phyloP scores from a whole-genome alignment of 169 alveolate genomes.

The Ophryocystis elektroscirrha region DNA sequence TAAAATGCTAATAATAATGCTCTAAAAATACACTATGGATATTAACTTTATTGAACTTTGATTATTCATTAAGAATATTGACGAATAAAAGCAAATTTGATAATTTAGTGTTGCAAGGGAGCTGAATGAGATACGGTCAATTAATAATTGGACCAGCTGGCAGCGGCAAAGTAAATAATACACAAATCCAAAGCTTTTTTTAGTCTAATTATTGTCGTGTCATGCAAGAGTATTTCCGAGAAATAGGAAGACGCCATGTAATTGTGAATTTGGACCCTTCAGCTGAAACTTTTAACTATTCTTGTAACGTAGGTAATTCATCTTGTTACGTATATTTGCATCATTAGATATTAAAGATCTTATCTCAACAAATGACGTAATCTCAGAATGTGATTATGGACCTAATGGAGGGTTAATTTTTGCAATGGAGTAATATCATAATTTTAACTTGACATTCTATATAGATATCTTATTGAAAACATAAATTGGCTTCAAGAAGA shows the following conservation, averaged over 20 bases:
- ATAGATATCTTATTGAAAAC: conserved; percentile 33
- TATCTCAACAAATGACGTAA: conserved; percentile 56
- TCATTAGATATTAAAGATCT: conserved; percentile 59
- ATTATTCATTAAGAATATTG: no score
- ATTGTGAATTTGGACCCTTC: conserved; percentile 77
- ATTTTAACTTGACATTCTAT: neutral
- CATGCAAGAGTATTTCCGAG: conserved; percentile 50
- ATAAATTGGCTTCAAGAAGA: conserved; percentile 60
- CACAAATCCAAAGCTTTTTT: no score
- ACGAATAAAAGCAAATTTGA: no score
- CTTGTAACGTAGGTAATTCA: conserved; percentile 37
- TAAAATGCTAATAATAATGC: no score
- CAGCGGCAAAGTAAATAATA: conserved; percentile 77
- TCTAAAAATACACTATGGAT: no score
- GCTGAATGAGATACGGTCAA: conserved; percentile 36
- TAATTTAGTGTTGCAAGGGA: no score
- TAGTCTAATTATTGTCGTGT: conserved; percentile 57
- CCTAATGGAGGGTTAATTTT: conserved; percentile 75
- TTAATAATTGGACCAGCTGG: conserved; percentile 84
- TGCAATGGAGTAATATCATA: conserved; percentile 54
- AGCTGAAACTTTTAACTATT: conserved; percentile 60
- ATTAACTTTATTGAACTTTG: no score
- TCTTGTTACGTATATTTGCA: neutral
- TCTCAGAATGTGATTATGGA: conserved; percentile 60
- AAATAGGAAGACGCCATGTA: conserved; percentile 37